Evolutionary conservation across 2,329 filamentous ascomycete genomes (phyloP), one percentile per base, ranked within the genome.

Genomic region (Stenocarpella maydis): DNA sequence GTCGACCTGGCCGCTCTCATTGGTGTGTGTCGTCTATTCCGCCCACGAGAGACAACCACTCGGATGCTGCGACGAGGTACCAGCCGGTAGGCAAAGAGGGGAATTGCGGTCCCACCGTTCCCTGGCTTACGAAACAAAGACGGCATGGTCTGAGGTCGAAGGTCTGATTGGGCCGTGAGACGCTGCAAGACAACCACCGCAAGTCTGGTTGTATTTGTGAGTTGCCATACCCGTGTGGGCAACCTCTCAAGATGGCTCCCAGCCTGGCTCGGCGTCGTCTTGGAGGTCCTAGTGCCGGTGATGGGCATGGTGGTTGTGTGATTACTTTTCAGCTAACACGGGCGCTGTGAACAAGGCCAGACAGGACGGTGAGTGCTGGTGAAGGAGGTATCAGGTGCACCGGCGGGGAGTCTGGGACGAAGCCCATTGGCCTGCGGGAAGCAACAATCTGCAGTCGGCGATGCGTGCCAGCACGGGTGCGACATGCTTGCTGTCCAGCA

Each of bases 371-470:
- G 52, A 58, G 60, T 28, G 69, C 55, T 54, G 34, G 43, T n/a
- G 50, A 68, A 61, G 69, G 66, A 67, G 69, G 69, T 69, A 68
- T 71, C 69, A 71, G 55, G 66, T 69, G 69, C 69, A 14, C 61
- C 53, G 45, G 53, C 53, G 41, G 65, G 60, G 21, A n/a, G 54
- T 17, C 54, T 53, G 69, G 67, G 55, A 55, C n/a, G 31, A 34
- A 58, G 61, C 69, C 67, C 67, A 71, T 71, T 71, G 69, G 69
- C 69, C 61, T 55, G 24, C n/a, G 41, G 52, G 53, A 28, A 39
- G 60, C 58, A 55, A 64, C 65, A 45, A 37, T 17, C 49, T 69
- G 67, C 69, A 69, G 54, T 50, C 39, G 28, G 67, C 45, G 39
- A 63, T 65, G 67, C 55, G 49, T 67, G 54, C 61, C 43, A 28